Evolutionary conservation across 768 basidiomycete species (phyloP), one percentile per base, ranked within the genome.

Genomic region (Nidularia pulvinata): DNA sequence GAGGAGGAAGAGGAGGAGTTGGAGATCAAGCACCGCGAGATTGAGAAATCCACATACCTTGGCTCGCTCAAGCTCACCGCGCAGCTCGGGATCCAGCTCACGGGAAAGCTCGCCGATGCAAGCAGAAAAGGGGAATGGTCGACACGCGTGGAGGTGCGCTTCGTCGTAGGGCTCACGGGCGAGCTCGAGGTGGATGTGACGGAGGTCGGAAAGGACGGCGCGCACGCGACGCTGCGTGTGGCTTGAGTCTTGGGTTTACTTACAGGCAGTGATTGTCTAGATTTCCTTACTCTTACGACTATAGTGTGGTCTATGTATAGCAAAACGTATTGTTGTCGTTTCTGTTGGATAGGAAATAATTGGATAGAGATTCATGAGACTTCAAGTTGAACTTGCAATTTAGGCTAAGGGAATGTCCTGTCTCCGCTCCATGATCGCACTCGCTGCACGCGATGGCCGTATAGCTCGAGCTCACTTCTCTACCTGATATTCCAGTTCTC

Each of bases 1-100:
- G 74, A 70, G 0, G 79, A 78, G 0, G 85, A 85, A 9, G 82
- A 81, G 13, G 84, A 85, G 56, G 81, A 82, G 55, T 66, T 76
- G 33, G 85, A 89, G 67, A 71, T 85, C 34, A 88, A 87, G 67
- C 80, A 85, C 64, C 81, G 81, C 64, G 80, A 74, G 7, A 59
- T 85, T 42, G 74, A 71, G 49, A 89, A 89, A 68, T 79, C 82
- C 55, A 68, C 62, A 0, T 69, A 79, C 50, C 60, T 92, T 16
- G 78, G 78, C 19, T 72, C 69, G 11, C 53, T 78, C 34, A 69
- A 77, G 42, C 61, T 72, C 9, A 67, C 75, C 5, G 73, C 79
- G n/a, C 66, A 69, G 54, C 63, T 74, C 57, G 72, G 85, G 53
- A 73, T 77, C 44, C 67, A 71, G 57, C 67, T 76, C 39, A 59